Evolutionary conservation across 2,329 filamentous ascomycete genomes (phyloP), one percentile per base, ranked within the genome.

Genomic region (Periconia digitata): DNA sequence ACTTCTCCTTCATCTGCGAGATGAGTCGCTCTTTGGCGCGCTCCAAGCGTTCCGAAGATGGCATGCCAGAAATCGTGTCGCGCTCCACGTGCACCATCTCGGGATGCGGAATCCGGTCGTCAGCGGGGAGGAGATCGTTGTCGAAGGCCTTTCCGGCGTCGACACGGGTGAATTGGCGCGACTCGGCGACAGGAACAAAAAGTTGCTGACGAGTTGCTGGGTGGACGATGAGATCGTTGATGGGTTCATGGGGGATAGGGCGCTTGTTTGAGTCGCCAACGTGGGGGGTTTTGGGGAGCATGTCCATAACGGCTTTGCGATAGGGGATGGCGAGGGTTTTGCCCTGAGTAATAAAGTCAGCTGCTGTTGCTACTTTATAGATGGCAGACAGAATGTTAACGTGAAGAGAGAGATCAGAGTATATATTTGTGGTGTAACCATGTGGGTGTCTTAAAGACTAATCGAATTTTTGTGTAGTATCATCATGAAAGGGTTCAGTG

Each of bases 361-460:
- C 56, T 37, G 23, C 36, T 29, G 45, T 29, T 37, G n/a, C 24
- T 44, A 43, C 32, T 23, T 17, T 12, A 6, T 22, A 21, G 29
- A 18, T 13, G 20, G 21, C 35, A 8, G n/a, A 20, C 10, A 20
- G 17, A 32, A 17, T 38, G 35, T 8, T n/a, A n/a, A n/a, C n/a
- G n/a, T n/a, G n/a, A n/a, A n/a, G n/a, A 16, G 20, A 18, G 21
- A 42, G 47, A 60, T 90, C 86, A 90, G 86, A 86, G 83, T 86
- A 85, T 83, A 81, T 59, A 20, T 60, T 83, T 77, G 47, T 77
- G 82, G 81, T 87, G 79, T 92, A 92, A 96, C 89, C 90, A 94
- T 85, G 79, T 85, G 71, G 77, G 73, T 85, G 92, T 97, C 92
- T 96, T 96, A 81, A 95, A 96, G 92, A 97, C 92, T 96, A 96